Evolutionary conservation across 257 asterid genomes (phyloP).

Genomic region (Penstemon eatonii): DNA sequence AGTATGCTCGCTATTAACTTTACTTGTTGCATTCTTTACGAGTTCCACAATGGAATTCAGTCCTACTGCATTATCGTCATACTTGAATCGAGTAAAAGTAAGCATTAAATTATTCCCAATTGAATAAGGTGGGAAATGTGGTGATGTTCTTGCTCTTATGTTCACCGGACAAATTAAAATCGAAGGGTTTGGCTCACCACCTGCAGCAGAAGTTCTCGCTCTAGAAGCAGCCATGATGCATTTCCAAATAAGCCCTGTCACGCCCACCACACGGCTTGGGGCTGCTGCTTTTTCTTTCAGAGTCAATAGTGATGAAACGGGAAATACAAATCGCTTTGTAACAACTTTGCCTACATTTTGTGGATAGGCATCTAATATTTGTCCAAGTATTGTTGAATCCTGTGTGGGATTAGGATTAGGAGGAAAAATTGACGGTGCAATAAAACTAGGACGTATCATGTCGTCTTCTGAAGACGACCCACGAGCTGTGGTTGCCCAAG

Average conservation of each 20-base stretch:
- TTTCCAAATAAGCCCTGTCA: constrained; percentile 14
- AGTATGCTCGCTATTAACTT: not conserved
- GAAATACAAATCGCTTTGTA: not conserved
- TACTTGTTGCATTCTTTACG: not conserved
- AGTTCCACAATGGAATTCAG: not conserved
- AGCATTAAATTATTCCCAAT: not conserved
- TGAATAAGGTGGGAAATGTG: constrained; percentile 6
- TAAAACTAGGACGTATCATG: not conserved
- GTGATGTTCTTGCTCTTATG: not conserved
- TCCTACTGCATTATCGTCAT: not conserved
- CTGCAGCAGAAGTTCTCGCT: not conserved
- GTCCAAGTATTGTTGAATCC: not conserved
- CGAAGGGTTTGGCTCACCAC: not conserved
- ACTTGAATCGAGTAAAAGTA: not conserved
- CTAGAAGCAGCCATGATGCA: constrained; percentile 9
- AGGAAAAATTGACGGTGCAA: not conserved
- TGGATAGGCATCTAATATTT: not conserved
- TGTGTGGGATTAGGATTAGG: not conserved
- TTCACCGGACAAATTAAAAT: not conserved
- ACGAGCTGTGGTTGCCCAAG: constrained; percentile 10
- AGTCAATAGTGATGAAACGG: not conserved
- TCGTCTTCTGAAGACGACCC: not conserved
- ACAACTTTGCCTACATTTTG: not conserved
- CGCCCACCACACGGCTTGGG: constrained; percentile 5
- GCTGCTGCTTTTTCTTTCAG: constrained; percentile 10